Conservation (phyloP, 495 filamentous ascomycete genomes). For the Aspergillus olivimuriae region DNA sequence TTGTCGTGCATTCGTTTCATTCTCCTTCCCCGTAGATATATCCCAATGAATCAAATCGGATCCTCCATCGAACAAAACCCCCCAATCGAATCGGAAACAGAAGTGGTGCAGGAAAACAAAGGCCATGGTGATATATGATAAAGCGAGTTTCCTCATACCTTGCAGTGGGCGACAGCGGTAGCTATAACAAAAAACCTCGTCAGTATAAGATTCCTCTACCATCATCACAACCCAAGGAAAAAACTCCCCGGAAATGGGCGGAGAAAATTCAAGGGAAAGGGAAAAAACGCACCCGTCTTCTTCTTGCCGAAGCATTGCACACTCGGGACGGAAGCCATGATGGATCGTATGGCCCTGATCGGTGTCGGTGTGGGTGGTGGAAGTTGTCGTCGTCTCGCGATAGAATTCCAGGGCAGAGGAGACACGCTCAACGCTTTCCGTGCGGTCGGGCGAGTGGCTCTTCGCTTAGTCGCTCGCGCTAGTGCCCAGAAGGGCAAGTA, state of each 20-base stretch:
- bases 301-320: constrained; percentile 96
- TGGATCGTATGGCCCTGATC: constrained; percentile 43
- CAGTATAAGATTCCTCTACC: constrained; percentile 28
- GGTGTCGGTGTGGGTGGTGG: constrained; percentile 42
- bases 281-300: constrained; percentile 59
- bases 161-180: constrained; percentile 88
- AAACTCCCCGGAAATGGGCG: background rate
- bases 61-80: constrained; percentile 5
- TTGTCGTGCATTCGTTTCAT: background rate
- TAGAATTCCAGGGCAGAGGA: constrained; percentile 1
- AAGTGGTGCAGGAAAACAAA: constrained; percentile 2
- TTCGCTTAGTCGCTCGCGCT: constrained; percentile 39
- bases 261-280: background rate
- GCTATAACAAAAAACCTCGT: constrained; percentile 41
- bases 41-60: constrained; percentile 14
- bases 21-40: constrained; percentile 2
- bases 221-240: background rate
- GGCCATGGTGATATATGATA: background rate
- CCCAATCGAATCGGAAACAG: constrained; percentile 1
- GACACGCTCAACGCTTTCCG: constrained; percentile 1
- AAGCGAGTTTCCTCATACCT: constrained; percentile 49
- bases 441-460: constrained; percentile 34
- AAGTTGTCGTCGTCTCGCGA: constrained; percentile 10
- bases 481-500: constrained; percentile 14
- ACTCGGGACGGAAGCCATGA: constrained; percentile 74